Base-by-base conservation (phyloP, 345 rosid genomes). In the Geranium rotundifolium region DNA sequence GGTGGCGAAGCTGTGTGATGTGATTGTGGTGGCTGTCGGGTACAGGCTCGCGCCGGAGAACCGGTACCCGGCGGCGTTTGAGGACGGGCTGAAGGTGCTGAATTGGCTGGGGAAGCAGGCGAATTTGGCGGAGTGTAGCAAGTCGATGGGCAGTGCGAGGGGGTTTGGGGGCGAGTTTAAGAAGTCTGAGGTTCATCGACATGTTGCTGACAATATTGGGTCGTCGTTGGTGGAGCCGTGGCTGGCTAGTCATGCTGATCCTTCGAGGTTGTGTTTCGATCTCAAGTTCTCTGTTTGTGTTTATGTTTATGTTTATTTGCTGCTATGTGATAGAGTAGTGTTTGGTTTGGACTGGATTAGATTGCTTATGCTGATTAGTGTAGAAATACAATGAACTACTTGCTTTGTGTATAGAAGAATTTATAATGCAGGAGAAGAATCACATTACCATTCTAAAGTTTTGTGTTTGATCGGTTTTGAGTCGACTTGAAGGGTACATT, bases 181-280 rank as follows among this genome's bases (percentile, higher is more conserved):
- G 81, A 91, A 85, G 65, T 72, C 76, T 2, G 95, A 86, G 67
- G 66, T 64, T 17, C 75, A 81, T 19, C 69, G 84, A 58, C 89
- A 92, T 72, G 81, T 90, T 58, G 88, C 83, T 6, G 91, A 93
- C 72, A 68, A 84, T 14, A 87, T 90, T 41, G 99, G 97, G 58
- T 93, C 91, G 1, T 87, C 95, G 0, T 75, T 90, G 91, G 99
- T 86, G 17, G 99, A 93, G 71, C 99, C 99, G 0, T 93, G 97
- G 99, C 67, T 93, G 30, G 96, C 95, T 4, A 80, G 95, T 39
- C 96, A 93, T 72, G 99, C 84, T 15, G 96, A 93, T 81, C 91
- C 84, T 3, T 84, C 97, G 49, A 88, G 99, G 99, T 93, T 70
- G 39, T 19, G 59, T 49, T 69, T 50, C 30, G 39, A 17, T 65